These are phyloP conservation scores for Leucoagaricus sp. DNA, from an alignment of 1,284 basidiomycete species.

Conservation along the genomic window DNA sequence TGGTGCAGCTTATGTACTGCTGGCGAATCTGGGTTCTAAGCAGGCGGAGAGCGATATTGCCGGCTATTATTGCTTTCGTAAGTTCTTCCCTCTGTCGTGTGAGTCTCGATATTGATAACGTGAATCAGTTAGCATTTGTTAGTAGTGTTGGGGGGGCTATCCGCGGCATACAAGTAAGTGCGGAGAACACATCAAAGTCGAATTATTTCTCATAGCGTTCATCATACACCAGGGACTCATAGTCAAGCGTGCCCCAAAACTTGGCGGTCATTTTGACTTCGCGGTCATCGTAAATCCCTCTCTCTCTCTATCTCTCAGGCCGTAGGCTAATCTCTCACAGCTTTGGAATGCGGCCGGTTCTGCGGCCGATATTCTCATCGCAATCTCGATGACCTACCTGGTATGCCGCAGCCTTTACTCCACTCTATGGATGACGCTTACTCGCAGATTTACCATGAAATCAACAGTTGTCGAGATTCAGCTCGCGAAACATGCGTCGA, in stretches of 20 bases:
- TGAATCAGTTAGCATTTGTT: neutral
- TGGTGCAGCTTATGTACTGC: constrained; percentile 26
- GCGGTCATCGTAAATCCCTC: neutral
- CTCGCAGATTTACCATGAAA: neutral
- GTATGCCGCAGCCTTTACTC: neutral
- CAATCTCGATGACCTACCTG: neutral
- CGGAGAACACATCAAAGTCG: neutral
- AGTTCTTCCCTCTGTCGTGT: neutral
- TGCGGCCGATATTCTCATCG: neutral
- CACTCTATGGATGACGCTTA: neutral
- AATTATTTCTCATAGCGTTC: neutral
- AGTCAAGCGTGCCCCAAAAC: neutral
- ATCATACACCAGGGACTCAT: neutral
- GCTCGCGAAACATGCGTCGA: neutral
- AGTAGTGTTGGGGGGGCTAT: neutral
- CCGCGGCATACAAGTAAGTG: neutral
- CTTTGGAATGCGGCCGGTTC: neutral
- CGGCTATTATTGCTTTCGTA: constrained; percentile 2
- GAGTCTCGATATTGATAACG: neutral
- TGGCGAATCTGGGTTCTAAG: constrained; percentile 24
- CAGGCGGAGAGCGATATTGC: neutral
- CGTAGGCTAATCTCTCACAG: neutral
- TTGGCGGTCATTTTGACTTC: neutral
- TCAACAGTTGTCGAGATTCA: neutral
- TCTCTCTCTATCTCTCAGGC: neutral